Evolutionary conservation across 192 early-diverging fungal genomes (phyloP).

Genomic region (Gigaspora rosea): DNA sequence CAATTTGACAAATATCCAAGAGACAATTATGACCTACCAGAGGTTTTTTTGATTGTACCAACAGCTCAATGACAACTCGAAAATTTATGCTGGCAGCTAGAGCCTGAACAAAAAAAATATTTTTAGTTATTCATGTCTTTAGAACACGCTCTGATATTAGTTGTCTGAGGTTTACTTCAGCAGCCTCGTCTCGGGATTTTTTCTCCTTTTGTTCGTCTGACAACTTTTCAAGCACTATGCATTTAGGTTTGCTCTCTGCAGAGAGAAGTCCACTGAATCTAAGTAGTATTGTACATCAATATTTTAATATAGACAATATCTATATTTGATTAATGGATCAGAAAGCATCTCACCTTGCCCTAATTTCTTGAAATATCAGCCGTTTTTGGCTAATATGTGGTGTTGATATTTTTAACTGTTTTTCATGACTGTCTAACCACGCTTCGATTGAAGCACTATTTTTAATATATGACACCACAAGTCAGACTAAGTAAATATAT

Average conservation of each 20-base stretch:
- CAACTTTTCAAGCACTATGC: slow-evolving; percentile 50
- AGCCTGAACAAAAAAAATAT: neutral
- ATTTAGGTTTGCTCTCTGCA: slow-evolving; percentile 39
- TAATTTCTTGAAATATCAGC: slow-evolving; percentile 78
- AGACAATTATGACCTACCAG: slow-evolving; percentile 90
- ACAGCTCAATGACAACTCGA: slow-evolving; percentile 76
- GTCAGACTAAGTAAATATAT: neutral
- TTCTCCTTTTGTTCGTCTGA: slow-evolving; percentile 50
- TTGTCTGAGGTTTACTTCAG: slow-evolving; percentile 1
- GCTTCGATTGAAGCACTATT: slow-evolving; percentile 38
- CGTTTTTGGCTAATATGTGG: slow-evolving; percentile 67
- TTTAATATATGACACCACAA: neutral
- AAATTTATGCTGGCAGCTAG: slow-evolving; percentile 52
- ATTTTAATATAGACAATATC: neutral
- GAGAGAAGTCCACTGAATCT: slow-evolving; percentile 53
- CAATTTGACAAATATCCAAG: slow-evolving; percentile 82
- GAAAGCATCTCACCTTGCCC: slow-evolving; percentile 33
- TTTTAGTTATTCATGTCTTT: neutral
- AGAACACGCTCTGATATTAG: neutral
- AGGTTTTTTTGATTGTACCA: slow-evolving; percentile 70
- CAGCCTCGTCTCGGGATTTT: slow-evolving; percentile 30
- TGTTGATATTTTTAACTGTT: slow-evolving; percentile 44
- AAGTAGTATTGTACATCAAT: neutral
- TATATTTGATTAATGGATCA: neutral
- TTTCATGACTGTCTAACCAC: slow-evolving; percentile 42